Evolutionary conservation across 768 basidiomycete species (phyloP), one percentile per base, ranked within the genome.

Genomic region (Boletus fagicola): DNA sequence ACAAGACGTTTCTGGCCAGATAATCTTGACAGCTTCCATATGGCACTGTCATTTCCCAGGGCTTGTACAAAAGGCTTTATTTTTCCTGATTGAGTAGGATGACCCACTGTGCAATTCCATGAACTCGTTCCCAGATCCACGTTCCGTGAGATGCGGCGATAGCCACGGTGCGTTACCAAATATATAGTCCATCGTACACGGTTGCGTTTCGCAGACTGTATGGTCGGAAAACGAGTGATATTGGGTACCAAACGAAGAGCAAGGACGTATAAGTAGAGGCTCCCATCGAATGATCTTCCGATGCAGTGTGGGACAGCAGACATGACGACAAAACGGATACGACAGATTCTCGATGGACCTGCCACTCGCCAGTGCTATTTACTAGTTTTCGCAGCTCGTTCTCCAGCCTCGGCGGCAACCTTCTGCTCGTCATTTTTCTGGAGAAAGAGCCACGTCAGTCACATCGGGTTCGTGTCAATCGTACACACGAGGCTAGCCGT

Each of bases 391-490:
- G 28, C 28, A 22, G 35, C 43, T 20, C 33, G 20, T 51, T 56
- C 68, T 49, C 61, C 59, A 6, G 65, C 56, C 9, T 67, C 70
- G 31, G 70, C 68, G 12, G 71, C 68, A 24, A 69, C 72, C 69
- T 75, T 78, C 56, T 78, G 75, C 35, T 83, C 83, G 2, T 84
- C 80, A 54, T 79, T 82, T 77, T 83, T 83, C 83, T 85, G 61
- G 38, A 51, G 33, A 45, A 40, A 50, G 44, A 26, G 16, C 56
- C 45, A 36, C 40, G 55, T 69, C 52, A 57, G 60, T 26, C 33
- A 12, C 24, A 49, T 49, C 35, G 13, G 2, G 38, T 33, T 46
- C 16, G n/a, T 22, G 50, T 46, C 22, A 30, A 46, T 50, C 38
- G 47, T 28, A 24, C 49, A 31, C 59, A 54, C 47, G 53, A 60